Evolutionary conservation across 2,329 filamentous ascomycete species (phyloP).

Genomic region (Chaetomium sp.): DNA sequence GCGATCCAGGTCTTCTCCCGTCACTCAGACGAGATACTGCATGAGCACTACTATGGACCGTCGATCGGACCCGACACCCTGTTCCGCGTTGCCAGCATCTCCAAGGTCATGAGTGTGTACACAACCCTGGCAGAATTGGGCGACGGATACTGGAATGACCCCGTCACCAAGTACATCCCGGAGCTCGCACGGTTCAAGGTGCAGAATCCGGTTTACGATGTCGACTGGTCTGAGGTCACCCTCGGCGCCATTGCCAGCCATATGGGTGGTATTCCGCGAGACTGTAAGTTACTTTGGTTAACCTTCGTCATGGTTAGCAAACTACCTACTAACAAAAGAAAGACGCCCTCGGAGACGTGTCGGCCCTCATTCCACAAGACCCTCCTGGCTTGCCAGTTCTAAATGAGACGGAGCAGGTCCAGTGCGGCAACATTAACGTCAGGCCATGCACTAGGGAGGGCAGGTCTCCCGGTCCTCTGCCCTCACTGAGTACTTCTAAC

Average conservation of each 20-base stretch:
- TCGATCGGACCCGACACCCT: conserved; percentile 40
- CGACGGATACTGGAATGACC: conserved; percentile 43
- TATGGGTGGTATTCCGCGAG: conserved; percentile 30
- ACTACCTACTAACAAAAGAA: conserved; percentile 1
- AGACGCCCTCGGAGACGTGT: conserved; percentile 17
- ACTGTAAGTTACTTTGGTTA: conserved; percentile 26
- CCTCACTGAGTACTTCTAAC: background rate
- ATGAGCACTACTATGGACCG: conserved; percentile 32
- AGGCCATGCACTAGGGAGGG: conserved; percentile 24
- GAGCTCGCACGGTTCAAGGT: conserved; percentile 40
- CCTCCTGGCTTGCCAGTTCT: conserved; percentile 24
- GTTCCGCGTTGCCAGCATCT: conserved; percentile 47
- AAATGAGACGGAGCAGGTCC: conserved; percentile 19
- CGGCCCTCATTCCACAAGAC: background rate
- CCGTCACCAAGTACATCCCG: conserved; percentile 46
- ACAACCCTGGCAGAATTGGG: conserved; percentile 45
- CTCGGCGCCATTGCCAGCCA: conserved; percentile 32
- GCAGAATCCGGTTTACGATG: conserved; percentile 16
- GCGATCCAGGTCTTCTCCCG: conserved; percentile 29
- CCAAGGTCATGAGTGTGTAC: conserved; percentile 49
- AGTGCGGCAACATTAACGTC: conserved; percentile 16
- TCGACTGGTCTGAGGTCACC: conserved; percentile 34
- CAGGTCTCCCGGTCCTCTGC: background rate
- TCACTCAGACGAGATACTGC: conserved; percentile 27
- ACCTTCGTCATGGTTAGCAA: background rate